phyloP scores from a whole-genome alignment of 768 basidiomycete species.

The Hortiboletus flavorubellus region DNA sequence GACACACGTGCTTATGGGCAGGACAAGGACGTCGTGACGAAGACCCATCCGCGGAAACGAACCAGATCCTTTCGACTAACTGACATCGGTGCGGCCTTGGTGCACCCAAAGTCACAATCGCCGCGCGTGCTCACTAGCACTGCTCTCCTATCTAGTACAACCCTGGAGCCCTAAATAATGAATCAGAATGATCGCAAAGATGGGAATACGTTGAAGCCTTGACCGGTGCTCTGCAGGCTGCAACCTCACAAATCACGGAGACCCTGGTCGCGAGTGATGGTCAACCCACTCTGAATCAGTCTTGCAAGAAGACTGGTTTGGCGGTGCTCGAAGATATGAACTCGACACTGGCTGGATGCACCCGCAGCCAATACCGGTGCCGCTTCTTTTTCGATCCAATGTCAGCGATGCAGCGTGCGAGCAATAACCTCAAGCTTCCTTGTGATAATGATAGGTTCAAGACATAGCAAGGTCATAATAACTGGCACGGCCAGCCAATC shows the following conservation, averaged over 20 bases:
- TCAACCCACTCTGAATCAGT: not conserved
- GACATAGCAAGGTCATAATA: not conserved
- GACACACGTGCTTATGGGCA: constrained; percentile 17
- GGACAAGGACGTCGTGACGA: constrained; percentile 8
- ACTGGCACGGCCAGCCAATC: not conserved
- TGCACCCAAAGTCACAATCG: not conserved
- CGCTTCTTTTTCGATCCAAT: constrained; percentile 19
- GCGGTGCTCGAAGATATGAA: constrained; percentile 20
- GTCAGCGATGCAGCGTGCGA: constrained; percentile 8
- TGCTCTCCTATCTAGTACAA: constrained; percentile 8
- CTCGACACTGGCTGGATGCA: not conserved
- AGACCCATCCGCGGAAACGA: constrained; percentile 5
- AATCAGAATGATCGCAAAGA: constrained; percentile 1
- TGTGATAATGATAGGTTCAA: constrained; percentile 1
- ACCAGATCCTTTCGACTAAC: not conserved
- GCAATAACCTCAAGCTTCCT: constrained; percentile 9
- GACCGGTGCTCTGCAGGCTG: constrained; percentile 2
- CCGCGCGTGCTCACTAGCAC: not conserved
- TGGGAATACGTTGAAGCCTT: not conserved
- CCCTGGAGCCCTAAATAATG: constrained; percentile 5
- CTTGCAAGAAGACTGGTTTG: not conserved
- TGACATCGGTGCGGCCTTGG: not conserved
- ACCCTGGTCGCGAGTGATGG: constrained; percentile 7
- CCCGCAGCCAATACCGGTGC: constrained; percentile 16
- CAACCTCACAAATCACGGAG: not conserved